Base-by-base conservation (phyloP, 2,329 filamentous ascomycete species). In the Trichophyton mentagrophytes region DNA sequence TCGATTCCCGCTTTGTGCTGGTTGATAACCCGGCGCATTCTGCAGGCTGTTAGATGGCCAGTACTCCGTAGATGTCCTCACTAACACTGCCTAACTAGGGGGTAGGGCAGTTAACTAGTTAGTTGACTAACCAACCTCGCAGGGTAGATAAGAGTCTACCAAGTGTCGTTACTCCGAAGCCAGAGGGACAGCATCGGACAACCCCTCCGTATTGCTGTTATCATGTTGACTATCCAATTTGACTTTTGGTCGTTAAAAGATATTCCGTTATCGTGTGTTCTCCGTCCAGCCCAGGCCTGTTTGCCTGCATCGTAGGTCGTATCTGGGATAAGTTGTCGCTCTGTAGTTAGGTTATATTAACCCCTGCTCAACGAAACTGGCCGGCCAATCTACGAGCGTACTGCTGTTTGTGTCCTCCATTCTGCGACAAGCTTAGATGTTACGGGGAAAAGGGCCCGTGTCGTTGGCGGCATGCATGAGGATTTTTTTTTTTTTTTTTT, bases 171-270 rank as follows among this genome's bases (percentile, higher is more conserved):
- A 30, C 27, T 30, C 27, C 6, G 33, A 38, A 13, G 33, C 8
- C 33, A 38, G 33, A 38, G 13, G 33, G 33, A 38, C 3, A 38
- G 33, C 9, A 38, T 13, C 11, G 13, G 27, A 30, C 27, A 30
- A 6, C 27, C 27, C 6, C 33, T 38, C 33, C 33, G 33, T 38
- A 38, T 38, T 38, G 33, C 33, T 38, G 9, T 13, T 38, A 13
- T 38, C 33, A 30, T 55, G 27, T 30, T 30, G 27, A 55, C 51
- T 17, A 33, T 36, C n/a, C n/a, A n/a, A 17, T 55, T 55, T 55
- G 51, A 55, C 51, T 55, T 55, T 55, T n/a, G 25, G 17, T 51
- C 46, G 46, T 51, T 51, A 51, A 27, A 55, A 55, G 15, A 55
- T 27, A 36, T 55, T 55, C 51, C 51, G 51, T 55, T 55, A 27